Evolutionary conservation across 2,329 filamentous ascomycete species (phyloP), one percentile per base, ranked within the genome.

Genomic region (Juglanconis juglandina): DNA sequence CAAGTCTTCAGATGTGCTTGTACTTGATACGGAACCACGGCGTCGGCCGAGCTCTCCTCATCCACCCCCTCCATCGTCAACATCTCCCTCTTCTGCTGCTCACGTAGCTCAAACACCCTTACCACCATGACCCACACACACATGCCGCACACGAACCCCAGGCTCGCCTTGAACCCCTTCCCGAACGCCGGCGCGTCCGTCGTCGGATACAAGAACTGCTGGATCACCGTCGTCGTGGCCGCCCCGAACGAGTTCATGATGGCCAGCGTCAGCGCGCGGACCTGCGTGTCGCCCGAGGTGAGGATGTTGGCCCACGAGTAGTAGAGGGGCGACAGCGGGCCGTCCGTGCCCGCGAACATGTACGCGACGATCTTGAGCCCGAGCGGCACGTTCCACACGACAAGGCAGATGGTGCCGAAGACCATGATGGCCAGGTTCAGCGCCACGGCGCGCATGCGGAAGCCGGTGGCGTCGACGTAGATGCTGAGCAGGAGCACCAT

Each of bases 261-360:
- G 1, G 71, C 72, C 11, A 74, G 65, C 1, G 69, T 72, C 55
- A 73, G 64, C 24, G 70, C 71, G 17, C 73, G 66, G 8, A 75
- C 67, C 56, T 75, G 73, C 46, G 66, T 64, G 63, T 75, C 73
- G 5, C 68, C 68, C 1, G 68, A 60, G 41, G 70, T 72, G 17
- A 72, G 58, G 50, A 72, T 70, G 60, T 73, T 74, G n/a, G 71
- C 72, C 71, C 72, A 74, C 3, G 69, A 60, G 59, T 70, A 70
- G 61, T 70, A 73, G 10, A 75, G 67, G 1, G 73, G 73, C 6
- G 69, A 71, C 3, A 75, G 67, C 0, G 72, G 72, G 0, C 73
- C 73, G 59, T 75, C 71, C 13, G 66, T 66, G 14, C 71, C 72
- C 8, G 72, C 72, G 53, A 74, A 70, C 52, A 74, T 67, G 65